A percentile compares a stretch with the other conserved stretches of the same genome.
Conservation (phyloP, 2,329 filamentous ascomycete genomes). For the Leptographium flavum region DNA sequence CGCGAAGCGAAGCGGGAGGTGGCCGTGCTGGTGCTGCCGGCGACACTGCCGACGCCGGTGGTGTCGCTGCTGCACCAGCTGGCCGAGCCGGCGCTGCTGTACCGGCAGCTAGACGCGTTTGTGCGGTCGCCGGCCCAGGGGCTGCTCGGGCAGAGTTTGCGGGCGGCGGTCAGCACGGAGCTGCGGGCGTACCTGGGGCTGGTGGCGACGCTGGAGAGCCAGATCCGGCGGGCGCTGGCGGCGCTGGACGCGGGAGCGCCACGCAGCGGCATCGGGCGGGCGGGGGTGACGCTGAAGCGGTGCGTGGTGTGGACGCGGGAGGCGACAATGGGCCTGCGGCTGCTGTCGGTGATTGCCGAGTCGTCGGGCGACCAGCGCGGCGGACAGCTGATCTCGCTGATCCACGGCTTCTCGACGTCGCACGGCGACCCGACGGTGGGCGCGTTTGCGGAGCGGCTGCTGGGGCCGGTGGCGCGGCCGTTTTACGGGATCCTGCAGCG, state of each 20-base stretch:
- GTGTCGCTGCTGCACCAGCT: conserved; percentile 78
- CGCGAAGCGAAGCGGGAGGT: too few relatives aligned
- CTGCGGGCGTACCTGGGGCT: conserved; percentile 79
- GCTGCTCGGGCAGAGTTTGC: conserved; percentile 80
- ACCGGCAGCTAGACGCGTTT: conserved; percentile 66
- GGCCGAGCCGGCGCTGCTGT: conserved; percentile 87
- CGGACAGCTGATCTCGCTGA: conserved; percentile 82
- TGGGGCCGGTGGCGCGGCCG: conserved; percentile 75
- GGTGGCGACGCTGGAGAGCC: conserved; percentile 81
- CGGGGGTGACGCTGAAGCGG: conserved; percentile 84
- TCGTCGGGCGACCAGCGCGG: conserved; percentile 73
- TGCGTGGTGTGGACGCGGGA: conserved; percentile 97
- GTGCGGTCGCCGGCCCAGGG: conserved; percentile 70
- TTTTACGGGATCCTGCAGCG: conserved; percentile 93
- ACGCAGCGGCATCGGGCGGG: conserved; percentile 61
- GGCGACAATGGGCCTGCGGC: conserved; percentile 82
- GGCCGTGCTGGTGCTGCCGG: conserved; percentile 59
- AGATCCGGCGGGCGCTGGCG: conserved; percentile 71
- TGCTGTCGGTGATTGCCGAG: conserved; percentile 91
- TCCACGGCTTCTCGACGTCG: conserved; percentile 83
- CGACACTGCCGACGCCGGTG: conserved; percentile 68
- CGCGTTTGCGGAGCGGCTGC: conserved; percentile 77
- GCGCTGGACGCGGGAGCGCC: conserved; percentile 56
- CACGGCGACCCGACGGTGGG: conserved; percentile 93
- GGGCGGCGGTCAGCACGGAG: conserved; percentile 73